Evolutionary conservation across 176 grass and related monocot species (phyloP), one percentile per base, ranked within the genome.

Genomic region (Cenchrus fungigraminus): DNA sequence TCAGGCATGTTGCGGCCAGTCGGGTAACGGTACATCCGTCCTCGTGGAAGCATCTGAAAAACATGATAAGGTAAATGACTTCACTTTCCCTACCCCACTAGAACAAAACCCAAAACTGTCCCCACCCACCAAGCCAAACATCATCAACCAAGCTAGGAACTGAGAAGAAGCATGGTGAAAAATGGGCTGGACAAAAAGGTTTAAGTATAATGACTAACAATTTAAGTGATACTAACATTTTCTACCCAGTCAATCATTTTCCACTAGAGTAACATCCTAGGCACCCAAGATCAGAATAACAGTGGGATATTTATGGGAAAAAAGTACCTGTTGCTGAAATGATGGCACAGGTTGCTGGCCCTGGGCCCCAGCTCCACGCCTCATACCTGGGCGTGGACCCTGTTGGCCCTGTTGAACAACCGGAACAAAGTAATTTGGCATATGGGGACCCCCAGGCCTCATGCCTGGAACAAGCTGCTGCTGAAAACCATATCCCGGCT

Each of bases 401-500:
- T 97, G 92, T 83, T 94, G 95, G 57, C 95, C 95, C 79, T 87
- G 89, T 81, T 92, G 95, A 59, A 94, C 88, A 75, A 89, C 78
- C 6, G 95, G 95, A 68, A 97, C 84, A 45, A 91, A 97, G 59
- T 91, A 94, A 87, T 97, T 97, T 71, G 86, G 92, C 88, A 97
- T 91, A 79, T 85, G 94, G 29, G 77, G 90, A 52, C 78, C 92
- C n/a, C 92, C 90, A 78, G 95, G 95, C 65, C 95, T 89, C 95
- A 97, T 97, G 47, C 95, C 94, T 70, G 88, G 95, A 76, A 97
- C 90, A 86, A 97, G 84, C 58, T 94, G 92, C 64, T 92, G 95
- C 88, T 97, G 95, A 81, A 92, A 97, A 80, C 95, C 92, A 43
- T 82, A 97, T 81, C 95, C 95, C 1, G 90, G 90, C 95, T 97